Conservation (phyloP, 306 rosid genomes). For the Rubus idaeus region DNA sequence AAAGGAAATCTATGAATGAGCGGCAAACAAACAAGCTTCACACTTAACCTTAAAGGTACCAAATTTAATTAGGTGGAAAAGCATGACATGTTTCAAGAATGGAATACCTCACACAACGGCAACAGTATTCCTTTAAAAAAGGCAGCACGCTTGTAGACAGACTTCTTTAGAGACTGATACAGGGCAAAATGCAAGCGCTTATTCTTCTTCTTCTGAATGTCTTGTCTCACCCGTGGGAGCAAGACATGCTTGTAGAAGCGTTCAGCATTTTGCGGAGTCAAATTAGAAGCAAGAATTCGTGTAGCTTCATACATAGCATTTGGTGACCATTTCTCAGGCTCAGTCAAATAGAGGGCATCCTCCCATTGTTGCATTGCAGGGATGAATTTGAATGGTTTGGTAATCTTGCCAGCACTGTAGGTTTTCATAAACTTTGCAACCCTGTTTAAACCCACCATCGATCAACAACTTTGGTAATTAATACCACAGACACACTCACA, state of each 20-base stretch:
- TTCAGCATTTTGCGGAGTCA: slow-evolving; percentile 65
- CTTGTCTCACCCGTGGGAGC: slow-evolving; percentile 81
- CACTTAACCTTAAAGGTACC: neutral
- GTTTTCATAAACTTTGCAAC: slow-evolving; percentile 60
- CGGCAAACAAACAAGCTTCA: neutral
- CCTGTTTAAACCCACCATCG: slow-evolving; percentile 32
- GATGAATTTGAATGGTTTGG: slow-evolving; percentile 71
- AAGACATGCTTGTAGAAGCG: slow-evolving; percentile 76
- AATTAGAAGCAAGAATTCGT: slow-evolving; percentile 76
- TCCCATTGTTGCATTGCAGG: slow-evolving; percentile 75
- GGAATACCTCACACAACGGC: slow-evolving; percentile 86
- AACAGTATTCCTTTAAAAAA: slow-evolving; percentile 79
- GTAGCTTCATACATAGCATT: slow-evolving; percentile 81
- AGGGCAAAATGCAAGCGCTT: slow-evolving; percentile 76
- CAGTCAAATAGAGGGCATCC: slow-evolving; percentile 69
- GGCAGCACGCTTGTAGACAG: slow-evolving; percentile 82
- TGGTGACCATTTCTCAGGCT: slow-evolving; percentile 92
- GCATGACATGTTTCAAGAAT: slow-evolving; percentile 6
- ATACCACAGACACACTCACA: too few species aligned
- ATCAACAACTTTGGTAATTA: too few species aligned
- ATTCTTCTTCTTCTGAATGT: slow-evolving; percentile 48
- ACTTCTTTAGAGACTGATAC: slow-evolving; percentile 74
- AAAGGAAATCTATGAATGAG: neutral
- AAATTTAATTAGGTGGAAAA: neutral
- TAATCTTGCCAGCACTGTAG: slow-evolving; percentile 67